phyloP scores from a whole-genome alignment of 257 asterid genomes.

The Eucommia ulmoides region DNA sequence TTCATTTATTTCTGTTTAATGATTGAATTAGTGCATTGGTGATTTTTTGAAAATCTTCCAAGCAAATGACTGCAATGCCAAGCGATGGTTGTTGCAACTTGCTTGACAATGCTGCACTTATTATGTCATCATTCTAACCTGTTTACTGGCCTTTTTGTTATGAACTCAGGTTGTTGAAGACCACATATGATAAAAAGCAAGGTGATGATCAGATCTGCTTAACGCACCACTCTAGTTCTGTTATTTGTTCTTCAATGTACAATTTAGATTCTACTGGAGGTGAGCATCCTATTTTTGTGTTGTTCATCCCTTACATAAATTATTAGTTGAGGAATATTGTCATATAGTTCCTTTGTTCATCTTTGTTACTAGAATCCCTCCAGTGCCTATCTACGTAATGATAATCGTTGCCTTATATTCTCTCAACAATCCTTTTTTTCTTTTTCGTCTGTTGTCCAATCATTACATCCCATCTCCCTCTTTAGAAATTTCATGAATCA shows the following conservation, averaged over 20 bases:
- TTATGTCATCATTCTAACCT: neutral
- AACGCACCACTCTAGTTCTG: slow-evolving; percentile 84
- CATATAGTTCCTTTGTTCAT: too few species aligned
- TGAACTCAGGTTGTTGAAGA: slow-evolving; percentile 61
- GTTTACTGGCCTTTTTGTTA: slow-evolving; percentile 4
- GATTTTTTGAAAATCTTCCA: neutral
- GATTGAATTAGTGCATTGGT: too few species aligned
- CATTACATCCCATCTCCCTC: too few species aligned
- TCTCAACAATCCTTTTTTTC: too few species aligned
- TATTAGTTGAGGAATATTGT: too few species aligned
- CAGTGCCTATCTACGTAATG: slow-evolving; percentile 83
- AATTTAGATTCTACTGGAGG: slow-evolving; percentile 58
- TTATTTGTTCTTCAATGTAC: slow-evolving; percentile 71
- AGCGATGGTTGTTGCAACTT: neutral
- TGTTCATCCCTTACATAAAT: too few species aligned
- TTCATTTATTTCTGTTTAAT: too few species aligned
- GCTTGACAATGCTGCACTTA: neutral
- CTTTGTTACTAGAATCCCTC: slow-evolving; percentile 47
- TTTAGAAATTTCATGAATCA: too few species aligned
- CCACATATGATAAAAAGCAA: slow-evolving; percentile 79
- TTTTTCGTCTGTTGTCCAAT: too few species aligned
- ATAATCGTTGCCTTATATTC: slow-evolving; percentile 89
- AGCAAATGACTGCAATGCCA: neutral
- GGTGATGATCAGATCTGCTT: slow-evolving; percentile 89
- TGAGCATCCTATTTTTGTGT: slow-evolving; percentile 17